A percentile compares a stretch with the other conserved stretches of the same genome.
Conservation (phyloP, 805 yeast species). For the Saccharomyces mikatae region DNA sequence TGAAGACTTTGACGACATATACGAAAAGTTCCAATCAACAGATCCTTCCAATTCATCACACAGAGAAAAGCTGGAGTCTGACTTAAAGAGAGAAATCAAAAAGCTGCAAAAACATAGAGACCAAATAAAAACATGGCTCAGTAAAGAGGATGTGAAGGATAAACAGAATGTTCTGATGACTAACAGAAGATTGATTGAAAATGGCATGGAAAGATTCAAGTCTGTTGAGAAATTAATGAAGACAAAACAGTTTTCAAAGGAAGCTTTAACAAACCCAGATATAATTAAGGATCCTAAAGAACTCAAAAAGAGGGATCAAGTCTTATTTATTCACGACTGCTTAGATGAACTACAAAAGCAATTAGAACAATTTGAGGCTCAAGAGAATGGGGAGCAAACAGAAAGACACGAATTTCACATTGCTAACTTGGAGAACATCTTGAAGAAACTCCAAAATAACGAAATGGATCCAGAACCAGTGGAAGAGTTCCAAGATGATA, state of each 20-base stretch:
- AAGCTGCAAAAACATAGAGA: conserved; percentile 89
- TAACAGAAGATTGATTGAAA: conserved; percentile 58
- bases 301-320: conserved; percentile 66
- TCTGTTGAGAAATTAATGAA: conserved; percentile 89
- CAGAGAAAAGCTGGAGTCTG: conserved; percentile 87
- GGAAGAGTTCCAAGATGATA: conserved; percentile 75
- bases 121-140: conserved; percentile 90
- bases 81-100: conserved; percentile 88
- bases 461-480: conserved; percentile 70
- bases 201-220: conserved; percentile 92
- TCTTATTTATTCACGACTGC: conserved; percentile 58
- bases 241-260: conserved; percentile 89
- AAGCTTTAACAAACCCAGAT: conserved; percentile 71
- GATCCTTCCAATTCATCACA: conserved; percentile 66
- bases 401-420: conserved; percentile 77
- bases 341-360: conserved; percentile 79
- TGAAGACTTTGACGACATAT: conserved; percentile 71
- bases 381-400: conserved; percentile 51
- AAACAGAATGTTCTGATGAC: conserved; percentile 69
- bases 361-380: conserved; percentile 67
- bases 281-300: conserved; percentile 66
- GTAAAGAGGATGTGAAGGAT: conserved; percentile 85
- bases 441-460: conserved; percentile 72
- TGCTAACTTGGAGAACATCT: conserved; percentile 64
- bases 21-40: conserved; percentile 75